These are phyloP conservation scores for Metarhizium album DNA, from an alignment of 2,329 filamentous ascomycete genomes.

Conservation along the genomic window DNA sequence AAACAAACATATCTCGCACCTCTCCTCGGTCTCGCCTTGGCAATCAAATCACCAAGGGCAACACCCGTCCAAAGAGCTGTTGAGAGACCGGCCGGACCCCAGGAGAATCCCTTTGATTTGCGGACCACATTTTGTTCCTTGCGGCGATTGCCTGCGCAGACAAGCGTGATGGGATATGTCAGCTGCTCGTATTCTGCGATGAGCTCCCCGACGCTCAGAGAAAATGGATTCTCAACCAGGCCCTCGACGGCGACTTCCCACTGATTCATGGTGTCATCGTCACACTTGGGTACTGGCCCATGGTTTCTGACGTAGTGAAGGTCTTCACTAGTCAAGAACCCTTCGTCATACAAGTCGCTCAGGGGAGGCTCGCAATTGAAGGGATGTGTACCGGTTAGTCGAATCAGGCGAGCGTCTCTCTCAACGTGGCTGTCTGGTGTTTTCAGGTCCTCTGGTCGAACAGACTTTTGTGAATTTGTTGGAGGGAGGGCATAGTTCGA, in stretches of 20 bases:
- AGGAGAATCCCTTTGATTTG: conserved; percentile 90
- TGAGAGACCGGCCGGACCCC: conserved; percentile 79
- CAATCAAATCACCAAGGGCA: conserved; percentile 60
- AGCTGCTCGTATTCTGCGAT: conserved; percentile 66
- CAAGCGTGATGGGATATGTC: conserved; percentile 78
- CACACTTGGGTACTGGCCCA: conserved; percentile 67
- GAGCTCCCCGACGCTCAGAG: conserved; percentile 60
- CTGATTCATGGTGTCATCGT: conserved; percentile 58
- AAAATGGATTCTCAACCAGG: conserved; percentile 67
- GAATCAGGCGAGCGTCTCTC: conserved; percentile 70
- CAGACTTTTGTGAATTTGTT: conserved; percentile 43
- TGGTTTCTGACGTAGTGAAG: conserved; percentile 91
- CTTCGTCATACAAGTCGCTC: conserved; percentile 63
- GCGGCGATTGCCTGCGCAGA: conserved; percentile 82
- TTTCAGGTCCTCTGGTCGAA: conserved; percentile 65
- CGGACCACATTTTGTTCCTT: conserved; percentile 89
- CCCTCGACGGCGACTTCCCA: conserved; percentile 83
- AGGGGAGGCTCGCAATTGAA: conserved; percentile 86
- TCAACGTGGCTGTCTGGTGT: conserved; percentile 77
- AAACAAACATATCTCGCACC: conserved; percentile 78
- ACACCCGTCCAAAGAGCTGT: conserved; percentile 85
- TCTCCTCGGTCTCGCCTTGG: conserved; percentile 53
- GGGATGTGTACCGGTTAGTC: conserved; percentile 79
- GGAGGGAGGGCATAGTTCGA: conserved; percentile 57
- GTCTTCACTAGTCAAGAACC: conserved; percentile 78